Base-by-base conservation (phyloP, 1,284 basidiomycete species). In the Ustilago tritici region DNA sequence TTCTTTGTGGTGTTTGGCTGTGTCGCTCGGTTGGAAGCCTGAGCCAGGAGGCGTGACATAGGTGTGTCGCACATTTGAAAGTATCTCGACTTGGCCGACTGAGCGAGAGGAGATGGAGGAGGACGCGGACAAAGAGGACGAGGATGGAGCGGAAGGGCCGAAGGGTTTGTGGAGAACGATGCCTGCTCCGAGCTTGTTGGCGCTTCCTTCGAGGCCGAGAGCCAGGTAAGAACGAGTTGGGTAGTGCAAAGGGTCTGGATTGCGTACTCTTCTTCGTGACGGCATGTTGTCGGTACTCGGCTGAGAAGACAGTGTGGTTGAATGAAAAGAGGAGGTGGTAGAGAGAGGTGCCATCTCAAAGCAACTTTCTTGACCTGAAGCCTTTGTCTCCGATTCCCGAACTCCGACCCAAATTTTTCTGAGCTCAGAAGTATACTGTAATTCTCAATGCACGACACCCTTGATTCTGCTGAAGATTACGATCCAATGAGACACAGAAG, bases 41-140 rank as follows among this genome's bases (percentile, higher is more conserved):
- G 98, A 93, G 8, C 97, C 97, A 3, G 97, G 94, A 1, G 97
- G 97, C 1, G 97, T 99, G 76, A 99, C 94, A 86, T 99, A 98
- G 10, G 97, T 99, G 85, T 98, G 97, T 76, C 97, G 91, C 67
- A 98, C 86, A 71, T 88, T 88, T n/a, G 85, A 86, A 15, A 88
- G 82, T 59, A 88, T 86, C 31, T 87, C 84, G 12, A 88, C 87
- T 54, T 56, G 82, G 46, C 23, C 79, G 0, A 78, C 96, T 93
- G 50, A 93, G 92, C 23, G 95, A 88, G 15, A 95, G 91, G 32
- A 83, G 84, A 69, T 10, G 90, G 90, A 38, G 90, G 79, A 65
- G 8, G 64, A 61, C n/a, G 61, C 50, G 12, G 72, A 70, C n/a
- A 56, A 41, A 63, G 63, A 57, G 59, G 75, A 58, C 64, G 62